Conservation (phyloP, 805 yeast species). For the Saturnispora kantuleensis region DNA sequence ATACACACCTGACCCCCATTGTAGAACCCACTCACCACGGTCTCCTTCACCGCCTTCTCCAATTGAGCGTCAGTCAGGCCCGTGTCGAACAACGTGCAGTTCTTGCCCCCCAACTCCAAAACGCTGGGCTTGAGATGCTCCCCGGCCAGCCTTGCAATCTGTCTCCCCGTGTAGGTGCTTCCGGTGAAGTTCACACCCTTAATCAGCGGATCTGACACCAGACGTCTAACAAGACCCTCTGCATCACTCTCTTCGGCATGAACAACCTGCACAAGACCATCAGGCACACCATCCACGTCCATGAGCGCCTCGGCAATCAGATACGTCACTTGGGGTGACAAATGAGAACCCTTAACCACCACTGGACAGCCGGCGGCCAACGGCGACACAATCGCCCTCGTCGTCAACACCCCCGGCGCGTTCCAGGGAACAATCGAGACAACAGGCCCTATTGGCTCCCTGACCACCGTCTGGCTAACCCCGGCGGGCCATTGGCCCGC, state of each 20-base stretch:
- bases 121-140: slow-evolving; percentile 31
- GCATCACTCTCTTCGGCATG: neutral
- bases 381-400: slow-evolving; percentile 34
- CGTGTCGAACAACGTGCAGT: slow-evolving; percentile 25
- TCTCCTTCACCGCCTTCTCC: slow-evolving; percentile 22
- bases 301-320: slow-evolving; percentile 26
- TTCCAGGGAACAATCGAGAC: slow-evolving; percentile 41
- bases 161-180: slow-evolving; percentile 31
- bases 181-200: slow-evolving; percentile 38
- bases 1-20: slow-evolving; percentile 27
- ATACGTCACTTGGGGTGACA: slow-evolving; percentile 28
- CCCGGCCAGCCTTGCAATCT: slow-evolving; percentile 30
- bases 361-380: slow-evolving; percentile 39
- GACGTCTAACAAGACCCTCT: neutral
- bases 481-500: neutral
- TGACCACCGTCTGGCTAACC: slow-evolving; percentile 21
- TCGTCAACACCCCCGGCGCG: slow-evolving; percentile 34
- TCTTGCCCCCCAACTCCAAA: slow-evolving; percentile 39
- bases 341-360: slow-evolving; percentile 32
- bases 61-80: slow-evolving; percentile 26
- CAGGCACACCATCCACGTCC: slow-evolving; percentile 25
- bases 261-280: neutral
- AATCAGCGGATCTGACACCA: slow-evolving; percentile 13
- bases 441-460: slow-evolving; percentile 37
- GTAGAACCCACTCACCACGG: slow-evolving; percentile 12